Conservation (phyloP, 2,329 filamentous ascomycete genomes). For the Verticillium longisporum region DNA sequence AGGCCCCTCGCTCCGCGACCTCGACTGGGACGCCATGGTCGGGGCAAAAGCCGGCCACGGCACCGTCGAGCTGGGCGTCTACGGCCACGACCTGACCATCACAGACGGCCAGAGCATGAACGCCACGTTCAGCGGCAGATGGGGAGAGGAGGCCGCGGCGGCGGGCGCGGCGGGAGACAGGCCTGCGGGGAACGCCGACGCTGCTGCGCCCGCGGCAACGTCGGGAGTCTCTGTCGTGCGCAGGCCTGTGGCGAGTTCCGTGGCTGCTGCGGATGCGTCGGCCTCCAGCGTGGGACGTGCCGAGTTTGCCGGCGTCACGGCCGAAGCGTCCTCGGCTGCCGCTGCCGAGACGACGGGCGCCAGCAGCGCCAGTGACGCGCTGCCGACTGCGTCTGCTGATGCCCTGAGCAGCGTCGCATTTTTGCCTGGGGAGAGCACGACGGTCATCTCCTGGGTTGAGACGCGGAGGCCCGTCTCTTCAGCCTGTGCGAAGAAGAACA, state of each 20-base stretch:
- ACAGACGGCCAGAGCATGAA: conserved; percentile 2
- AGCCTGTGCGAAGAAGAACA: background rate
- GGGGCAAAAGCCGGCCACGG: background rate
- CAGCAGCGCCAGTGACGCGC: background rate
- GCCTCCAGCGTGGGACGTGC: background rate
- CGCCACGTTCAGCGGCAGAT: conserved; percentile 1
- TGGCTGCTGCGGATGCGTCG: too few species aligned
- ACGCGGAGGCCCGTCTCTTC: background rate
- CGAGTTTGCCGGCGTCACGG: background rate
- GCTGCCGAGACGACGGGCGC: background rate
- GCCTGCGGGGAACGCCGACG: background rate
- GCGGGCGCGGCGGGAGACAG: background rate
- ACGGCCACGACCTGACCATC: background rate
- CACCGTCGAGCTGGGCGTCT: conserved; percentile 1
- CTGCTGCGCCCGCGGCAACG: too few species aligned
- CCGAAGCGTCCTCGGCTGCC: background rate
- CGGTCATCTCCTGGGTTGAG: conserved; percentile 1
- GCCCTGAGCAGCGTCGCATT: background rate
- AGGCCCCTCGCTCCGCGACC: background rate
- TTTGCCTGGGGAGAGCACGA: background rate
- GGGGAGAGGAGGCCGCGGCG: background rate
- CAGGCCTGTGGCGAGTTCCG: too few species aligned
- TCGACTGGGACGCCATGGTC: conserved; percentile 1
- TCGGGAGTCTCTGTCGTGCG: too few species aligned
- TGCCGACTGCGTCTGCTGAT: background rate